These are phyloP conservation scores for Boletus hoseneyae DNA, from an alignment of 1,284 basidiomycete genomes.

Conservation along the genomic window DNA sequence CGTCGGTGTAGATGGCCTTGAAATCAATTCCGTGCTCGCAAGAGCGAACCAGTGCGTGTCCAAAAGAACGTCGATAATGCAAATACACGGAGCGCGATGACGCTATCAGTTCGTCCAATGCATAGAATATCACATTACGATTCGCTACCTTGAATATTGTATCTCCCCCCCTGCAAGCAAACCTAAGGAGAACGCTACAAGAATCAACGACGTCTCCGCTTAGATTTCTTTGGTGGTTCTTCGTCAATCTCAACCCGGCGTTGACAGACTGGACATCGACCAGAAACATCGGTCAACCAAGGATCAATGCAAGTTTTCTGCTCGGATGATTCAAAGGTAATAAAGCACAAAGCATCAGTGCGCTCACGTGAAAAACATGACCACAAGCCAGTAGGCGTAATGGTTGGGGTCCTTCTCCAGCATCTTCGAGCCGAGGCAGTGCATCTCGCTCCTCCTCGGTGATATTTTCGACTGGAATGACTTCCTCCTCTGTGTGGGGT, in stretches of 20 bases:
- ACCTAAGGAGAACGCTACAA: constrained; percentile 3
- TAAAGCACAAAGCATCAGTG: background rate
- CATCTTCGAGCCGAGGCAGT: constrained; percentile 55
- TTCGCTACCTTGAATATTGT: constrained; percentile 30
- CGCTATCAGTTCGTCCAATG: constrained; percentile 29
- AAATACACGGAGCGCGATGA: constrained; percentile 25
- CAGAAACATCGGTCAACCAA: constrained; percentile 75
- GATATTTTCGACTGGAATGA: constrained; percentile 39
- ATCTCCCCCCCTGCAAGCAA: constrained; percentile 16
- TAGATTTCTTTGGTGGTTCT: constrained; percentile 31
- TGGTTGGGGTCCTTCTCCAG: constrained; percentile 71
- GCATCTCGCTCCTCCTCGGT: constrained; percentile 39
- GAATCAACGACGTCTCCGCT: constrained; percentile 27
- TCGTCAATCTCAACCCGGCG: constrained; percentile 49
- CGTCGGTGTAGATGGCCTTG: background rate
- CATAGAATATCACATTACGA: constrained; percentile 34
- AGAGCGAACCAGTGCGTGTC: constrained; percentile 5
- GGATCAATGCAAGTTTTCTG: constrained; percentile 79
- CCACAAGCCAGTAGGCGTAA: constrained; percentile 68
- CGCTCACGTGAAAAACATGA: constrained; percentile 78
- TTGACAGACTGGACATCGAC: constrained; percentile 76
- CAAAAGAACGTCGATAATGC: constrained; percentile 30
- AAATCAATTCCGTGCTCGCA: background rate
- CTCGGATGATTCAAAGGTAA: constrained; percentile 4
- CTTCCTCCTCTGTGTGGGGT: constrained; percentile 16